phyloP scores from a whole-genome alignment of 2,329 filamentous ascomycete genomes.

The Aspergillus thermomutatus region DNA sequence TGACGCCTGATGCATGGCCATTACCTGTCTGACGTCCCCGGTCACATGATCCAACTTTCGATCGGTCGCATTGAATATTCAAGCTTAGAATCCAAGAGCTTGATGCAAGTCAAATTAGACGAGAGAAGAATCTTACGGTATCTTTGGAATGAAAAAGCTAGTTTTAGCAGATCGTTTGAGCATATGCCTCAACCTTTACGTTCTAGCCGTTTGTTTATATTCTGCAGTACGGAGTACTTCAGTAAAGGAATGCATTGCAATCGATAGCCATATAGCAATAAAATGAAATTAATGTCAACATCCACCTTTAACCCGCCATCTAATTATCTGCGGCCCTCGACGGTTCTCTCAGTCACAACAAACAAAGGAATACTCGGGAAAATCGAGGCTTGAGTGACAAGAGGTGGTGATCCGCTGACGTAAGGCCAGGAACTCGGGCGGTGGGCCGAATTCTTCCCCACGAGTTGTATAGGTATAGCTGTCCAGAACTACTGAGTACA shows the following conservation, averaged over 20 bases:
- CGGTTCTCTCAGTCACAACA: background rate
- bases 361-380: background rate
- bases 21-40: background rate
- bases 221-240: background rate
- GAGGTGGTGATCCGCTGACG: constrained; percentile 14
- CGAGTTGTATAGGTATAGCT: constrained; percentile 19
- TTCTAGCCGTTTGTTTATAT: background rate
- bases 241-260: background rate
- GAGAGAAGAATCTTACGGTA: background rate
- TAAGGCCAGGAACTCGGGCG: constrained; percentile 10
- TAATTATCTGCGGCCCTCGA: too few species aligned
- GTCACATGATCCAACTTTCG: background rate
- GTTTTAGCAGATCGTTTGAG: background rate
- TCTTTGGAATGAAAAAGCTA: background rate
- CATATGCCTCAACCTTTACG: too few species aligned
- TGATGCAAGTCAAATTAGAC: background rate
- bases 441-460: background rate
- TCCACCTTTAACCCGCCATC: background rate
- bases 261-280: background rate
- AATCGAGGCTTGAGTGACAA: background rate
- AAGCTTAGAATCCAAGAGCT: background rate
- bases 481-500: constrained; percentile 22
- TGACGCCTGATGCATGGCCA: background rate
- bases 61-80: background rate
- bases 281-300: background rate